Evolutionary conservation across 306 rosid genomes (phyloP), one percentile per base, ranked within the genome.

Genomic region (Rubus parviflorus): DNA sequence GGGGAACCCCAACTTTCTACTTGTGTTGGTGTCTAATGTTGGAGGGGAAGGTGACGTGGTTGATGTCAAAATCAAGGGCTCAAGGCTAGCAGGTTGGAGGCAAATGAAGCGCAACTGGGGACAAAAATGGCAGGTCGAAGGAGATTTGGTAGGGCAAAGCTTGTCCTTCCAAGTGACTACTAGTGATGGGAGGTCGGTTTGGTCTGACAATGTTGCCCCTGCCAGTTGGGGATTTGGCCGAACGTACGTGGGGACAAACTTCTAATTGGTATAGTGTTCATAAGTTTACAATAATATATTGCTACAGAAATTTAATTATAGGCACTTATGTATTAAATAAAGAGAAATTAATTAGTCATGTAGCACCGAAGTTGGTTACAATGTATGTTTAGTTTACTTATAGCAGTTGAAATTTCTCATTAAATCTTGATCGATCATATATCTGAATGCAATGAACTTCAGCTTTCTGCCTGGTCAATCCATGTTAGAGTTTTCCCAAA

Each of bases 1-100:
- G 5, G 63, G 63, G 1, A 57, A 57, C 37, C 63, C 63, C 1
- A 57, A 57, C 63, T 57, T 57, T 57, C 35, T 57, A 23, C 37
- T 57, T 23, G 63, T 57, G 63, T 57, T 57, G 63, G 63, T 57
- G 65, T 58, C 12, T 13, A 58, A 58, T 58, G 65, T 58, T 58
- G 65, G 65, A 13, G 65, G 63, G 1, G 6, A 12, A 1, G 19
- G 52, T 41, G 35, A 47, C 7, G 73, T 23, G 11, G 73, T 46
- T 25, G 38, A 25, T 23, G 41, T 69, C 12, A 46, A 68, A 15
- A 69, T 47, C 7, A 58, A 58, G 65, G 65, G 65, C 15, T 58
- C 65, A 25, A 58, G 15, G 13, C 3, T 11, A 5, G 1, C 40
- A 58, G 4, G 3, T 23, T 58, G 64, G 65, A 9, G 7, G 16